Evolutionary conservation across 176 grass and related monocot genomes (phyloP).

Genomic region (Puya raimondii): DNA sequence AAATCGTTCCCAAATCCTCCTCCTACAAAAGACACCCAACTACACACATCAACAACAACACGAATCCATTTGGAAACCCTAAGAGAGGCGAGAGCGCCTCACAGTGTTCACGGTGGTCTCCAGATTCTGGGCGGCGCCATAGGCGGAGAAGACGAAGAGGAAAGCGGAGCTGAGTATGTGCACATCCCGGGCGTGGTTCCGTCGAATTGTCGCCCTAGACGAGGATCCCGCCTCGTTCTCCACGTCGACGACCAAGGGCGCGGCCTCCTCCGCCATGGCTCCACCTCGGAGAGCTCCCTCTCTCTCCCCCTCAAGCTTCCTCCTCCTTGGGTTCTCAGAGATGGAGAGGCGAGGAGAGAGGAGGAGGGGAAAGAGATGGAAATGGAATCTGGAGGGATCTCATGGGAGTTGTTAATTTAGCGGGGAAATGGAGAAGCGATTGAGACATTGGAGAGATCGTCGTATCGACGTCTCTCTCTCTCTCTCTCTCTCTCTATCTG

Average conservation of each 20-base stretch:
- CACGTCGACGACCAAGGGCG: constrained; percentile 13
- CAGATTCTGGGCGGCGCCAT: constrained; percentile 71
- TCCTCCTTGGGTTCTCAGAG: background rate
- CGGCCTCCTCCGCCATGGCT: constrained; percentile 10
- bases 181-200: constrained; percentile 45
- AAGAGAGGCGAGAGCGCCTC: background rate
- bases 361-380: background rate
- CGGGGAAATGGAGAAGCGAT: too few relatives aligned
- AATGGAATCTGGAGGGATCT: too few relatives aligned
- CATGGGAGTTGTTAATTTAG: too few relatives aligned
- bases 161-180: constrained; percentile 72
- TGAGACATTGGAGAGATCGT: too few relatives aligned
- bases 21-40: constrained; percentile 30
- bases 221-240: constrained; percentile 18
- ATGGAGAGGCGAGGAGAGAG: background rate
- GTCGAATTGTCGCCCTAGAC: constrained; percentile 5
- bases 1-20: constrained; percentile 55
- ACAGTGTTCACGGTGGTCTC: constrained; percentile 80
- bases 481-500: too few relatives aligned
- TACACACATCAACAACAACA: background rate
- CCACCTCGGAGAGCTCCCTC: background rate
- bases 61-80: background rate
- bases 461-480: too few relatives aligned
- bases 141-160: constrained; percentile 87
- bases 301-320: background rate